A percentile compares a stretch with the other conserved stretches of the same genome.
Evolutionary conservation across 352 stramenopile genomes (phyloP).

Genomic region (Phytophthora nicotianae): DNA sequence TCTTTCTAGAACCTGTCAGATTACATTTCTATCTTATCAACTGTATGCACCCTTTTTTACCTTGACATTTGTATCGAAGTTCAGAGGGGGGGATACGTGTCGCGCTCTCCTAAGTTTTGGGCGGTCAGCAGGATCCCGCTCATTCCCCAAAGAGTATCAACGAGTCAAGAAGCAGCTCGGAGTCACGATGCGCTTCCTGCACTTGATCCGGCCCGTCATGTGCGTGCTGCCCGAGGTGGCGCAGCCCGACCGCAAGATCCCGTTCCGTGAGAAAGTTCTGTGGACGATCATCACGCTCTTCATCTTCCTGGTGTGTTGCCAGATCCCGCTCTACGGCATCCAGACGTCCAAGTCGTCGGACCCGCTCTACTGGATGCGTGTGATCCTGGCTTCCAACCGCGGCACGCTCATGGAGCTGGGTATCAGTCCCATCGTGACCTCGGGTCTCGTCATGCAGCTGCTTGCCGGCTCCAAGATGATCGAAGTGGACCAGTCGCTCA

Average conservation of each 20-base stretch:
- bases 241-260: slow-evolving; percentile 96
- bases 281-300: slow-evolving; percentile 99
- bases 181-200: slow-evolving; percentile 94
- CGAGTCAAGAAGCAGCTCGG: slow-evolving; percentile 4
- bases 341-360: slow-evolving; percentile 98
- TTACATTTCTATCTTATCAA: slow-evolving; percentile 2
- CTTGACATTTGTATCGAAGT: slow-evolving; percentile 15
- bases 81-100: slow-evolving; percentile 21
- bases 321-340: slow-evolving; percentile 99
- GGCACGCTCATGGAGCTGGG: slow-evolving; percentile 99
- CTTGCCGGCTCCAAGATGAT: slow-evolving; percentile 98
- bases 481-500: slow-evolving; percentile 98
- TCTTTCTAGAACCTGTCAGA: slow-evolving; percentile 2
- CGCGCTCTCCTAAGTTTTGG: slow-evolving; percentile 16
- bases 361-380: slow-evolving; percentile 99
- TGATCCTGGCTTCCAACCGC: slow-evolving; percentile 99
- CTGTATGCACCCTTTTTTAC: slow-evolving; percentile 18
- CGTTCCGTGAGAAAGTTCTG: slow-evolving; percentile 99
- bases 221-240: slow-evolving; percentile 98
- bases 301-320: slow-evolving; percentile 99
- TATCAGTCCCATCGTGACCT: slow-evolving; percentile 99
- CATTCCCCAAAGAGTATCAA: slow-evolving; percentile 46
- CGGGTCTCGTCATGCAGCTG: slow-evolving; percentile 99
- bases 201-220: slow-evolving; percentile 98
- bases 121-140: slow-evolving; percentile 19